A percentile compares a stretch with the other conserved stretches of the same genome.
Conservation (phyloP, 306 rosid species). For the Inga oerstediana region DNA sequence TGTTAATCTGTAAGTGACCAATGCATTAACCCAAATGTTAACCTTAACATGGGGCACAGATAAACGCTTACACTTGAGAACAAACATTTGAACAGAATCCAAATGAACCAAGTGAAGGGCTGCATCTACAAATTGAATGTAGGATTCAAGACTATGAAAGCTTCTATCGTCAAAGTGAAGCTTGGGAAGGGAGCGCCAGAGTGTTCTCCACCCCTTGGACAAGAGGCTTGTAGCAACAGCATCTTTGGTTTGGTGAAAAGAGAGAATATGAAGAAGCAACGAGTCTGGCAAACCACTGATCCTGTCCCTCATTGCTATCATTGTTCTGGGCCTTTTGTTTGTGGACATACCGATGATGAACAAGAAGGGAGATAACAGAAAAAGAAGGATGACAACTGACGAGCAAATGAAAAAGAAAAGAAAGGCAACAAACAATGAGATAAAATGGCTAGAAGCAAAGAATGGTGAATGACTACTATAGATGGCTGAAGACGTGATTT, state of each 20-base stretch:
- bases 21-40: background rate
- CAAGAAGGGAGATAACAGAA: background rate
- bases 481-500: no score
- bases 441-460: no score
- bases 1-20: background rate
- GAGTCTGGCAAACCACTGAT: background rate
- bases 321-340: background rate
- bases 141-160: background rate
- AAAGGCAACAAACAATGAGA: no score
- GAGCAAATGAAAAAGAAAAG: background rate
- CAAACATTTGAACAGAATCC: background rate
- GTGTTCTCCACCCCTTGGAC: background rate
- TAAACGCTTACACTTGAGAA: background rate
- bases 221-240: background rate
- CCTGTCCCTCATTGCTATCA: background rate
- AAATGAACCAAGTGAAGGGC: background rate
- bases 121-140: background rate
- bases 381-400: background rate
- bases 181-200: background rate
- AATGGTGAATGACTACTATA: no score
- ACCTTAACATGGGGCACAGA: background rate
- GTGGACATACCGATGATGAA: background rate
- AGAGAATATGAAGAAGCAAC: background rate
- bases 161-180: background rate
- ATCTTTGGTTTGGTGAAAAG: background rate